A percentile compares a stretch with the other conserved stretches of the same genome.
phyloP scores from a whole-genome alignment of 1,139 yeast genomes.

The Yarrowia galli region DNA sequence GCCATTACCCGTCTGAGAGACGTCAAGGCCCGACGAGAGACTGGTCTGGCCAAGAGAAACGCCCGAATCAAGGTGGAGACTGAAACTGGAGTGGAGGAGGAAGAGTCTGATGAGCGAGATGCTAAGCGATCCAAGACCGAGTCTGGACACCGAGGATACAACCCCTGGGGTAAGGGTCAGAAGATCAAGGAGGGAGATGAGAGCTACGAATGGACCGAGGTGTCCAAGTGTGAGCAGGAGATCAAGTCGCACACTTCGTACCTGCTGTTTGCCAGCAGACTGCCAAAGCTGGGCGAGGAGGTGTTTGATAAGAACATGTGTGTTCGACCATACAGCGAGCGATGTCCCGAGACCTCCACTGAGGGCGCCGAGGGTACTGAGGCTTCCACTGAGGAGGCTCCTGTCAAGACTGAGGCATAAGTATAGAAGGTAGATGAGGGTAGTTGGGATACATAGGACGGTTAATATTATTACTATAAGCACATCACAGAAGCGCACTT shows the following conservation, averaged over 20 bases:
- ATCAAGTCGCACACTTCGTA: slow-evolving; percentile 94
- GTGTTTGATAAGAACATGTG: slow-evolving; percentile 35
- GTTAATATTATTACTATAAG: slow-evolving; percentile 13
- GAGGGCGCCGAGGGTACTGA: not conserved
- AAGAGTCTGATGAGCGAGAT: slow-evolving; percentile 42
- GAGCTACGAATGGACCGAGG: slow-evolving; percentile 78
- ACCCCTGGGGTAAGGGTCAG: slow-evolving; percentile 88
- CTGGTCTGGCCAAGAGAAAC: slow-evolving; percentile 73
- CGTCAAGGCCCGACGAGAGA: slow-evolving; percentile 74
- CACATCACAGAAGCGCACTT: not conserved
- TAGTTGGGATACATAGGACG: slow-evolving; percentile 11
- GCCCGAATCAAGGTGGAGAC: slow-evolving; percentile 46
- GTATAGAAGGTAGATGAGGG: not conserved
- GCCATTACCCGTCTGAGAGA: slow-evolving; percentile 82
- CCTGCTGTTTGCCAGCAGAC: slow-evolving; percentile 75
- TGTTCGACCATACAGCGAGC: slow-evolving; percentile 12
- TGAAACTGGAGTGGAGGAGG: slow-evolving; percentile 34
- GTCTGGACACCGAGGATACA: slow-evolving; percentile 62
- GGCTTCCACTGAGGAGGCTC: not conserved
- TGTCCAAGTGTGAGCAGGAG: slow-evolving; percentile 82
- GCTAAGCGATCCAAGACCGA: slow-evolving; percentile 24
- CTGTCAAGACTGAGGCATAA: not conserved
- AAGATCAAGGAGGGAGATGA: slow-evolving; percentile 88
- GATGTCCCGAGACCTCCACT: slow-evolving; percentile 7
- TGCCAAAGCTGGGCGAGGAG: slow-evolving; percentile 27